Percentiles rank a stretch among this genome's conserved stretches.
Conservation (phyloP, 2,329 filamentous ascomycete genomes). For the Diaporthe capsici region DNA sequence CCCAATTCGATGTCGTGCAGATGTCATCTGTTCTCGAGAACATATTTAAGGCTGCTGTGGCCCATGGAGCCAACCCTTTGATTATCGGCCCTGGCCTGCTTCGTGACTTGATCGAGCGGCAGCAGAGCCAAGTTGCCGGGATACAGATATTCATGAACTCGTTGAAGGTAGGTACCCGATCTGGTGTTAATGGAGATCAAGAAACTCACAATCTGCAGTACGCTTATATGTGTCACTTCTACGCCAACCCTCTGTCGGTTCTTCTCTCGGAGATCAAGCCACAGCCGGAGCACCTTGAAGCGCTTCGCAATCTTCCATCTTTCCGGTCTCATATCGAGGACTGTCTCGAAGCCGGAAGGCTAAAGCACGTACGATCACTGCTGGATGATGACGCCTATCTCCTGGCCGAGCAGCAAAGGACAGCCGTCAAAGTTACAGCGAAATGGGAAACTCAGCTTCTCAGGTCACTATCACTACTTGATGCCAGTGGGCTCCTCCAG, state of each 20-base stretch:
- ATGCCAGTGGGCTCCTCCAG: conserved; percentile 54
- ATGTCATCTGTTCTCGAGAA: conserved; percentile 79
- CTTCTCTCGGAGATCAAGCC: conserved; percentile 64
- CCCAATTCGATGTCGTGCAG: conserved; percentile 83
- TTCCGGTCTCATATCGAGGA: conserved; percentile 71
- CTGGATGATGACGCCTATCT: conserved; percentile 74
- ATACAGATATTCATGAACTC: conserved; percentile 80
- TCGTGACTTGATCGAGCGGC: conserved; percentile 76
- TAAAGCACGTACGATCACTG: conserved; percentile 63
- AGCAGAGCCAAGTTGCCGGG: conserved; percentile 83
- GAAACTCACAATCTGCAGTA: conserved; percentile 66
- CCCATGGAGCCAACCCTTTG: conserved; percentile 68
- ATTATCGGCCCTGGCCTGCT: conserved; percentile 76
- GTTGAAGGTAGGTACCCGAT: conserved; percentile 67
- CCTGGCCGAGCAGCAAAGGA: conserved; percentile 50
- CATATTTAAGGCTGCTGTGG: conserved; percentile 77
- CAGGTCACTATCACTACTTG: conserved; percentile 63
- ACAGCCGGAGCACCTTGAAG: conserved; percentile 74
- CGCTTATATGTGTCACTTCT: conserved; percentile 89
- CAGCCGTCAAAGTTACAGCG: conserved; percentile 37
- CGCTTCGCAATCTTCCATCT: conserved; percentile 77
- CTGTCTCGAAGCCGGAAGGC: conserved; percentile 58
- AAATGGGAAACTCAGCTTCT: conserved; percentile 59
- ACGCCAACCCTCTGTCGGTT: conserved; percentile 80
- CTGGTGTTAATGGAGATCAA: background rate